These are phyloP conservation scores for Neurospora cerealis DNA, from an alignment of 495 filamentous ascomycete species.

Conservation along the genomic window DNA sequence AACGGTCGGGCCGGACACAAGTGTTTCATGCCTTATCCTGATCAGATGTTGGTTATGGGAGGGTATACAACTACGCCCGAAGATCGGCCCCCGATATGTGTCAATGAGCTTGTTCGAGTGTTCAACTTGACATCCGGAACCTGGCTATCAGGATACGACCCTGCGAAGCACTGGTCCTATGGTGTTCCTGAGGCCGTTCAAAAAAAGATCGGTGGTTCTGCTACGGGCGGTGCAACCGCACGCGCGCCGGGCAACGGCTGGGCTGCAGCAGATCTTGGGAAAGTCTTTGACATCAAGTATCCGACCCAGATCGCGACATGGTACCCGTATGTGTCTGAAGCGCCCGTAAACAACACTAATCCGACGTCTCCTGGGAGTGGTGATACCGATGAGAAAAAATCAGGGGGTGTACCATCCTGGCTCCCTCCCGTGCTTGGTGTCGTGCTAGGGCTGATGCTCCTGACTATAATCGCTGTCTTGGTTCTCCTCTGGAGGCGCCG, in stretches of 20 bases:
- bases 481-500: constrained; percentile 48
- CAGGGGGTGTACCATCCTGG: constrained; percentile 46
- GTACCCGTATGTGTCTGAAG: constrained; percentile 46
- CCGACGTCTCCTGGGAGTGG: not conserved
- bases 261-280: constrained; percentile 37
- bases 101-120: constrained; percentile 47
- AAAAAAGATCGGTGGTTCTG: constrained; percentile 50
- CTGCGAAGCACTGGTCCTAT: constrained; percentile 37
- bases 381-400: not conserved
- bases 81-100: constrained; percentile 22
- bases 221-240: constrained; percentile 49
- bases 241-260: constrained; percentile 36
- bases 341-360: constrained; percentile 18
- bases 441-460: constrained; percentile 50
- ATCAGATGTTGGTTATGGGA: constrained; percentile 66
- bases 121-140: constrained; percentile 52
- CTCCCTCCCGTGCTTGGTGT: constrained; percentile 58
- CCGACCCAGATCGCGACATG: constrained; percentile 44
- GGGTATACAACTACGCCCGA: constrained; percentile 29
- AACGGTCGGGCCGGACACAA: constrained; percentile 51
- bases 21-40: constrained; percentile 58
- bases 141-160: constrained; percentile 55
- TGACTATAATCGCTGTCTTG: constrained; percentile 41
- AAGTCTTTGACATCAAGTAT: constrained; percentile 49
- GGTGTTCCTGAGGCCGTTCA: constrained; percentile 49